Evolutionary conservation across 2,329 filamentous ascomycete genomes (phyloP), one percentile per base, ranked within the genome.

Genomic region (Colletotrichum sp.): DNA sequence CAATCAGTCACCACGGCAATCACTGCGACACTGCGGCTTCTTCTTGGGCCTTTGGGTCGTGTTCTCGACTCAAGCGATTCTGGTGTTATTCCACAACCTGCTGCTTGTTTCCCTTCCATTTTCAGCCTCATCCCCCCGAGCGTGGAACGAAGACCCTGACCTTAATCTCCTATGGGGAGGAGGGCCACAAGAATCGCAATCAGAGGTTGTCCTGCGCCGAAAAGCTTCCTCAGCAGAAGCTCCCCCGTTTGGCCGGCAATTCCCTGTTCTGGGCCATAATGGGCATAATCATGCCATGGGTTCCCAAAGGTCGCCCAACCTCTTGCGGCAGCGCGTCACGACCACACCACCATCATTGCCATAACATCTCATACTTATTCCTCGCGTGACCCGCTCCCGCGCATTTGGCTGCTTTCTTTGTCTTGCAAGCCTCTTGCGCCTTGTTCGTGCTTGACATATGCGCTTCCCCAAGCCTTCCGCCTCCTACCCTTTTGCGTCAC

Each of bases 341-440:
- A 76, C 70, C 73, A 70, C 66, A 76, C 73, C 75, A 75, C 64
- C 58, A 64, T 73, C 73, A 59, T 58, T 66, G 73, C 65, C 51
- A 67, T 64, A 76, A 76, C 75, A 75, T 70, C 63, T 75, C 75
- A 75, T 73, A 73, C 73, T 58, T 75, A 66, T 73, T 63, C 55
- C 71, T 74, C 73, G 55, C 66, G 57, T 70, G 66, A 73, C 63
- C 73, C 67, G 62, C 71, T 61, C 57, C 27, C 29, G 58, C 66
- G 18, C 34, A 33, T 67, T 36, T 57, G 58, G 67, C 65, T 29
- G 62, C 57, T 51, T 65, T 59, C 66, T 69, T 66, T 61, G 47
- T 75, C 47, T 47, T 59, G 36, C 57, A 29, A 51, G 59, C 59
- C 64, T 75, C 47, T 47, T 59, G 31, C 57, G 36, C 58, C 70